phyloP scores from a whole-genome alignment of 805 yeast genomes.

The Candida sphagnicola region DNA sequence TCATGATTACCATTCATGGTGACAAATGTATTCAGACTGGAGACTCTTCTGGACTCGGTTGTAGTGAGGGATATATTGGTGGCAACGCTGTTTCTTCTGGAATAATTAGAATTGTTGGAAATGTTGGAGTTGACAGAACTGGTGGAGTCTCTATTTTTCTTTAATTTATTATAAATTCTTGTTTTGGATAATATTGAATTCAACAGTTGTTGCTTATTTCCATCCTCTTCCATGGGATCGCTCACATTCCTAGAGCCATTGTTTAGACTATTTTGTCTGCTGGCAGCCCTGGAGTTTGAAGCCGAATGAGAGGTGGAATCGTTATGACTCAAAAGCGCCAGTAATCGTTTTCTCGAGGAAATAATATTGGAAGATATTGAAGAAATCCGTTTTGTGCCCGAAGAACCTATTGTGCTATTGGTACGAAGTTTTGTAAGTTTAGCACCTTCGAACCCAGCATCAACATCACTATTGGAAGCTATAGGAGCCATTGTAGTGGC shows the following conservation, averaged over 20 bases:
- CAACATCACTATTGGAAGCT: no score
- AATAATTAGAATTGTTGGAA: constrained; percentile 8
- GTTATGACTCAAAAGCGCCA: constrained; percentile 10
- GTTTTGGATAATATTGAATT: constrained; percentile 22
- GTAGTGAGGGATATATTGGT: not conserved
- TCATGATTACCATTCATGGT: not conserved
- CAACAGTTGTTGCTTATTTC: not conserved
- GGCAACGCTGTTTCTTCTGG: constrained; percentile 14
- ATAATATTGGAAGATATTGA: constrained; percentile 6
- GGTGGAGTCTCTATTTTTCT: constrained; percentile 34
- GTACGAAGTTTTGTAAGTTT: not conserved
- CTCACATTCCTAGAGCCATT: not conserved
- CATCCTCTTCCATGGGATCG: not conserved
- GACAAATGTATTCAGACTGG: not conserved
- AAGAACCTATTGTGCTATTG: not conserved
- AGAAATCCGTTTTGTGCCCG: constrained; percentile 2
- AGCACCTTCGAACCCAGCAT: not conserved
- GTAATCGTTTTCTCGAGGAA: constrained; percentile 15
- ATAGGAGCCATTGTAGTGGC: no score
- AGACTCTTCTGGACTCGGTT: constrained; percentile 7
- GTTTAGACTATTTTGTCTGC: not conserved
- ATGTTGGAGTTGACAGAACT: constrained; percentile 21
- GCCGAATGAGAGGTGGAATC: not conserved
- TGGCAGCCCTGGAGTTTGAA: not conserved
- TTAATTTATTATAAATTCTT: constrained; percentile 31